Percentiles rank a stretch among this genome's conserved stretches.
phyloP scores from a whole-genome alignment of 2,329 filamentous ascomycete genomes.

The Hymenoscyphus albidus region DNA sequence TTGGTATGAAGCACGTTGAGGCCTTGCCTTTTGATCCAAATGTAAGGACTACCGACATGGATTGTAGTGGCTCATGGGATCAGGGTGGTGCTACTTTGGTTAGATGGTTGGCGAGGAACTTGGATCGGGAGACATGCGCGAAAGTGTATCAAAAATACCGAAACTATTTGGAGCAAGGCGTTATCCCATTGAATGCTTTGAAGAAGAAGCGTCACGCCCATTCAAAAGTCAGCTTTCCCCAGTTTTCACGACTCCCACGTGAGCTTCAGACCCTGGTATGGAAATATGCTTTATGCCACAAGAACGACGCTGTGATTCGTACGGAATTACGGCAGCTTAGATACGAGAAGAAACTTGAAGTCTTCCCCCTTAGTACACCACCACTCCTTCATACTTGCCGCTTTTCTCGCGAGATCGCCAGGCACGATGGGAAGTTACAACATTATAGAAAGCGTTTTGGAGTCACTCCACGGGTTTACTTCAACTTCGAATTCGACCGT shows the following conservation, averaged over 20 bases:
- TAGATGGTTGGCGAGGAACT: constrained; percentile 4
- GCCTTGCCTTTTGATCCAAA: not conserved
- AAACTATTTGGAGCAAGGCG: constrained; percentile 1
- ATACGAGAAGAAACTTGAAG: not conserved
- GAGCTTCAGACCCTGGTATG: constrained; percentile 13
- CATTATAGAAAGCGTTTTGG: not conserved
- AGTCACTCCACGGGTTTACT: not conserved
- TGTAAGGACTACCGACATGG: not conserved
- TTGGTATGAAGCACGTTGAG: not conserved
- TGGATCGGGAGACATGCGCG: constrained; percentile 1
- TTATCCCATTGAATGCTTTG: not conserved
- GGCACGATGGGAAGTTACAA: not conserved
- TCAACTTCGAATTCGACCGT: constrained; percentile 18
- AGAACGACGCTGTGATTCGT: not conserved
- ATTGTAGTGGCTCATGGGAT: constrained; percentile 4
- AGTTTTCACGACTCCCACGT: constrained; percentile 7
- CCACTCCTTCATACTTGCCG: not conserved
- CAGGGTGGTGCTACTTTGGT: not conserved
- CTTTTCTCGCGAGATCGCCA: not conserved
- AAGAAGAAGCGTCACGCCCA: not conserved
- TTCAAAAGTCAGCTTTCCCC: not conserved
- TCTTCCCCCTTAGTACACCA: no score
- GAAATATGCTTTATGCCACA: constrained; percentile 2
- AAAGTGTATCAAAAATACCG: not conserved
- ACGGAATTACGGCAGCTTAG: not conserved